Conservation (phyloP, 1,284 basidiomycete species). For the Rhodotorula glutinis region DNA sequence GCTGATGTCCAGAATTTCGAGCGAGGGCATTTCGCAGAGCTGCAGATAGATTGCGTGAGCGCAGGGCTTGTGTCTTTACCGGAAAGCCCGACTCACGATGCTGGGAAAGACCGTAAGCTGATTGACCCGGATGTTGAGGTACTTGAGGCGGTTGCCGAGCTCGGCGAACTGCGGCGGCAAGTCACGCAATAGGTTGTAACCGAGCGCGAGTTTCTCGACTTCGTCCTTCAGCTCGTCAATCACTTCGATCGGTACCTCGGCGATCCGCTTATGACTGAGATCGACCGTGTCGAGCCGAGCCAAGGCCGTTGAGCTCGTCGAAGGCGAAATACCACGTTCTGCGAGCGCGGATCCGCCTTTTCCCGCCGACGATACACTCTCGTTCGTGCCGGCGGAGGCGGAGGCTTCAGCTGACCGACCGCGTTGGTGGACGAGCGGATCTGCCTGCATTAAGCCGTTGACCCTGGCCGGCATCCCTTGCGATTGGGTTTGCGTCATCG, state of each 20-base stretch:
- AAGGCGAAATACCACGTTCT: background rate
- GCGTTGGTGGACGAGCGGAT: slow-evolving; percentile 20
- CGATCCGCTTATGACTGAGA: slow-evolving; percentile 70
- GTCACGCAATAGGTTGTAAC: slow-evolving; percentile 75
- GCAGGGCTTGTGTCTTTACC: no score
- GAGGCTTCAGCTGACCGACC: slow-evolving; percentile 18
- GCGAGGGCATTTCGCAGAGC: slow-evolving; percentile 77
- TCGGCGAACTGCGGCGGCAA: slow-evolving; percentile 76
- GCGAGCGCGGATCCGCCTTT: background rate
- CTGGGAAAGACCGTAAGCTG: slow-evolving; percentile 77
- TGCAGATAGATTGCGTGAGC: slow-evolving; percentile 47
- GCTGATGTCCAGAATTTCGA: slow-evolving; percentile 93
- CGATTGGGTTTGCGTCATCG: slow-evolving; percentile 33
- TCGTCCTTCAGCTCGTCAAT: slow-evolving; percentile 67
- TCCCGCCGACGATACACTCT: background rate
- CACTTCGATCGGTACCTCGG: slow-evolving; percentile 68
- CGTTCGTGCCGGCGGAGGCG: slow-evolving; percentile 8
- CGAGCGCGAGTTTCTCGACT: slow-evolving; percentile 82
- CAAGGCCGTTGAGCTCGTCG: background rate
- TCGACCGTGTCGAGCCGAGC: slow-evolving; percentile 62
- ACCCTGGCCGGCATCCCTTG: slow-evolving; percentile 10
- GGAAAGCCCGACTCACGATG: slow-evolving; percentile 68
- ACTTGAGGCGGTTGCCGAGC: slow-evolving; percentile 69
- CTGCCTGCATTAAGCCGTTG: background rate
- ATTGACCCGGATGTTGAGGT: slow-evolving; percentile 91